Conservation (phyloP, 179 eudicot species). For the Camellia oleifera region DNA sequence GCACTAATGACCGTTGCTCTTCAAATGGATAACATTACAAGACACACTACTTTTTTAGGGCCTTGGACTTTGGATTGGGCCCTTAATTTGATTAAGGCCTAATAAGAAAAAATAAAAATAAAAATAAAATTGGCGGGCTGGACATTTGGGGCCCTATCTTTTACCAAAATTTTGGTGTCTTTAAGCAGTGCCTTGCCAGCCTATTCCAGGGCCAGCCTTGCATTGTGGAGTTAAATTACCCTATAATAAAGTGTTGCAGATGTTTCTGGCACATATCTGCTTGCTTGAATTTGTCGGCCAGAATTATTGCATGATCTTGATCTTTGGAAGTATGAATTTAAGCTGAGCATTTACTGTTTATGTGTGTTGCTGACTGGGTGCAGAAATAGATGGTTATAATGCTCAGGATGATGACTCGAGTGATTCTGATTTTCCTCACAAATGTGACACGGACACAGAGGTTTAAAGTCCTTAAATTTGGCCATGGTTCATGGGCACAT, state of each 20-base stretch:
- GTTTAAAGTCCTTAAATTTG: slow-evolving; percentile 57
- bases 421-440: slow-evolving; percentile 73
- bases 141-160: no score
- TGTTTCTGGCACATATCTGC: background rate
- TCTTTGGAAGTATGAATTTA: background rate
- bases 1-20: no score
- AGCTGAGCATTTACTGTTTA: background rate
- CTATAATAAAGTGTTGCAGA: background rate
- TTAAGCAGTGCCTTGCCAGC: no score
- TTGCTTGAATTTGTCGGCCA: background rate
- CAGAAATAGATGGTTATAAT: slow-evolving; percentile 42
- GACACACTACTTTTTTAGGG: no score
- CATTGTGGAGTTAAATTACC: background rate
- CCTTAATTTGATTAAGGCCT: no score
- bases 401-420: slow-evolving; percentile 53
- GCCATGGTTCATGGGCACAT: slow-evolving; percentile 64
- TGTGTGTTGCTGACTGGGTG: slow-evolving; percentile 19
- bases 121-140: no score
- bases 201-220: background rate
- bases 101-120: no score
- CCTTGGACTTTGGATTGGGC: no score
- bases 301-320: background rate
- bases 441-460: slow-evolving; percentile 64
- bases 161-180: no score
- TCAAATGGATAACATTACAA: no score